Base-by-base conservation (phyloP, 2,329 filamentous ascomycete genomes). In the Plectosphaerella plurivora region DNA sequence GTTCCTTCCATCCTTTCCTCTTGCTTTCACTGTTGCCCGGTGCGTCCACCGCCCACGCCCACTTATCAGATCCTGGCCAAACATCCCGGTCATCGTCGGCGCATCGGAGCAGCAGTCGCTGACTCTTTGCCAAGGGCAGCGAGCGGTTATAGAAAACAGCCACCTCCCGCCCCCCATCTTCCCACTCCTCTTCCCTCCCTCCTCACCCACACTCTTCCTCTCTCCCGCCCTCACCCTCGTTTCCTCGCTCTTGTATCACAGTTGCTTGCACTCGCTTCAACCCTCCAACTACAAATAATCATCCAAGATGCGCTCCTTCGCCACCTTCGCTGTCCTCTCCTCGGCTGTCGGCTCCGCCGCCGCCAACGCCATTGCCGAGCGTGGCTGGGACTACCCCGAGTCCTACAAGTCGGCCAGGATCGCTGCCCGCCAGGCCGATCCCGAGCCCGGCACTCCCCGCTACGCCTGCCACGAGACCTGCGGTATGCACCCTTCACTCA, bases 401-500 rank as follows among this genome's bases (percentile, higher is more conserved):
- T 18, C 15, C 5, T 49, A 55, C 25, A 22, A 22, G 22, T 22
- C 22, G 22, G 3, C 5, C 22, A 22, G 5, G 22, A 59, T 74
- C 2, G 54, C 70, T 49, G 68, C 65, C 56, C 71, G 74, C 45
- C 74, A 76, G 59, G 24, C 47, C n/a, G 47, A 35, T n/a, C 37
- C 50, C 14, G 68, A 71, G 20, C 72, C 73, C 14, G 74, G 74
- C 6, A 73, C 72, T 6, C 69, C 73, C n/a, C 59, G 65, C 3
- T 77, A 73, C 56, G 67, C 71, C 20, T 77, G 74, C 62, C 74
- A 77, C 55, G 69, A 72, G 52, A 70, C 73, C 55, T 77, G 74
- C 59, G 74, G 74, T 73, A 62, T 50, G 67, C 60, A 22, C 45
- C 12, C 37, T 47, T 24, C 15, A 36, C 20, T 46, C 28, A 12